Evolutionary conservation across 768 basidiomycete species (phyloP), one percentile per base, ranked within the genome.

Genomic region (Agrocybe pediades): DNA sequence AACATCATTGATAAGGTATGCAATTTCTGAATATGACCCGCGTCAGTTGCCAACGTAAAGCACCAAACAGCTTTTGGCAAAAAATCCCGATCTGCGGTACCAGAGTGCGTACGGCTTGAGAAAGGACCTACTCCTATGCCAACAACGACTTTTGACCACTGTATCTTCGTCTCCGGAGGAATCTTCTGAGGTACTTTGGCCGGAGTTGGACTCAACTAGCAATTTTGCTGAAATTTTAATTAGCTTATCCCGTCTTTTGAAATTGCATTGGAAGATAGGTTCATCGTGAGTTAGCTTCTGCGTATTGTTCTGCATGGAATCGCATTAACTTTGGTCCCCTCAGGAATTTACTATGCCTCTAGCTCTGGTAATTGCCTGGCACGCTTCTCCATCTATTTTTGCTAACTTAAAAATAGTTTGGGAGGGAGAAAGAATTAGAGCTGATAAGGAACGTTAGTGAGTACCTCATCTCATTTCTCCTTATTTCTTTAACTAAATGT

Each of bases 281-380:
- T 82, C 57, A 81, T 81, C 73, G 86, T 85, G 60, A 57, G 74
- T 42, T 27, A 21, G 11, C 15, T 30, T 15, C 19, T 19, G 8
- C 23, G n/a, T 9, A 7, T 5, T 19, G 9, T 24, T 16, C 9
- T 21, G 7, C 19, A 24, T 40, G 16, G 21, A 17, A 42, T 27
- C 27, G 19, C 27, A 41, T 19, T 25, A 42, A 29, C 23, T 49
- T 16, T 41, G 13, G 41, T n/a, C n/a, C n/a, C 53, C 47, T 7
- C 52, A 86, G 85, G 86, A 86, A 64, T 88, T 88, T 54, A 87
- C 85, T 0, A 81, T 88, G 60, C 87, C 88, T 2, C 78, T 83
- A 33, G 76, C 80, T 27, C 68, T 90, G 70, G 86, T 87, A 69
- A 55, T 74, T 61, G 15, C 23, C 9, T 27, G 5, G 19, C 29